Percentiles rank a stretch among this genome's conserved stretches.
Conservation (phyloP, 495 filamentous ascomycete species). For the Delitschia confertaspora region DNA sequence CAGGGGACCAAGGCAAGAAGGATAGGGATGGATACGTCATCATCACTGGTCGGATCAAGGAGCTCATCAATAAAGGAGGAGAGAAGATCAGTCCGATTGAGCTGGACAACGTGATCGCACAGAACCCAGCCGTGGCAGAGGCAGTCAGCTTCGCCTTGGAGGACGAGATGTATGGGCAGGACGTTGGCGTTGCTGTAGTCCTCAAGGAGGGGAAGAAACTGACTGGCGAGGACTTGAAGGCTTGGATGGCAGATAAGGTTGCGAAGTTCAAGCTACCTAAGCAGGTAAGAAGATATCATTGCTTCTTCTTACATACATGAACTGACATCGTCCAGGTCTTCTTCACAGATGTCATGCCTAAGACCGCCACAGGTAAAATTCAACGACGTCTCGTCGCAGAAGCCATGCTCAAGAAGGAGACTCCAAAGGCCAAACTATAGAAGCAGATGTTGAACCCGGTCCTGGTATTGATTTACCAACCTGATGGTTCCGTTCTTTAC, state of each 20-base stretch:
- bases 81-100: conserved; percentile 58
- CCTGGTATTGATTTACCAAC: too few relatives aligned
- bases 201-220: conserved; percentile 51
- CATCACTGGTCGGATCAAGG: conserved; percentile 39
- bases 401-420: conserved; percentile 54
- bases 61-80: conserved; percentile 39
- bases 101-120: conserved; percentile 65
- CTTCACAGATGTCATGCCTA: conserved; percentile 72
- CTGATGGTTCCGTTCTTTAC: too few relatives aligned
- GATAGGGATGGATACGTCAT: conserved; percentile 45
- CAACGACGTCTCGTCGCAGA: conserved; percentile 74
- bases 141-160: conserved; percentile 73
- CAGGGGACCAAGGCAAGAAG: conserved; percentile 70
- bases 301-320: not conserved
- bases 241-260: conserved; percentile 56
- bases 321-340: conserved; percentile 46
- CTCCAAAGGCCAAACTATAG: conserved; percentile 30
- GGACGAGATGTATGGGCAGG: conserved; percentile 72
- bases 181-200: conserved; percentile 68
- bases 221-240: conserved; percentile 49
- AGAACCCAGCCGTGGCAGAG: conserved; percentile 60
- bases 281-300: conserved; percentile 43
- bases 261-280: conserved; percentile 82
- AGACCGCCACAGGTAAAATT: conserved; percentile 85
- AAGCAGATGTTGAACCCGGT: too few relatives aligned